Evolutionary conservation across 106 monocot species (phyloP).

Genomic region (Dendrobium officinale): DNA sequence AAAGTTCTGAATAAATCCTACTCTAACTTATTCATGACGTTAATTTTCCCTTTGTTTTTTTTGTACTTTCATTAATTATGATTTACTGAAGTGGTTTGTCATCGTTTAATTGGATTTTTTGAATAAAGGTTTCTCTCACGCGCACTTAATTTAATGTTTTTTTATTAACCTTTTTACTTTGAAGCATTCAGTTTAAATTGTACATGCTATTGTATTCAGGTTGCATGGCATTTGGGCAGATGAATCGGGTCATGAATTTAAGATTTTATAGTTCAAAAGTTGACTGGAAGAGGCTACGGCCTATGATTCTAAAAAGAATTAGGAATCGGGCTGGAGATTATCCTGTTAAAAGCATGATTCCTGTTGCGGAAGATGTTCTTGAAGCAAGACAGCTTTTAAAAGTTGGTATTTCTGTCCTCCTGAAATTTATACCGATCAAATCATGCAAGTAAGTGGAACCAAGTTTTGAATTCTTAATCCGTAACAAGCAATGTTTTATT

Average conservation of each 20-base stretch:
- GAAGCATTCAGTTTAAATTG: neutral
- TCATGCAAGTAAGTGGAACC: slow-evolving; percentile 67
- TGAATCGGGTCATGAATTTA: slow-evolving; percentile 6
- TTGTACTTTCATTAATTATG: neutral
- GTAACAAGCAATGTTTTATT: neutral
- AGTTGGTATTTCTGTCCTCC: slow-evolving; percentile 52
- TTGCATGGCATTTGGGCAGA: neutral
- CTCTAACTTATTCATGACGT: no score
- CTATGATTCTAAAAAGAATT: slow-evolving; percentile 92
- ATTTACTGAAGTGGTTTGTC: neutral
- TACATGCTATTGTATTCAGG: neutral
- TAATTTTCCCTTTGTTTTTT: no score
- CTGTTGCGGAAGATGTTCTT: slow-evolving; percentile 69
- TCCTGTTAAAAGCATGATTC: slow-evolving; percentile 66
- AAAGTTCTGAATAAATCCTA: no score
- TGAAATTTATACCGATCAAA: slow-evolving; percentile 53
- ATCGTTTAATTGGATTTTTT: neutral
- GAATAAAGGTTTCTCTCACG: neutral
- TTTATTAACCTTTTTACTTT: neutral
- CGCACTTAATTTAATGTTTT: neutral
- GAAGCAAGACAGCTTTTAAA: slow-evolving; percentile 41
- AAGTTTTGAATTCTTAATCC: slow-evolving; percentile 5
- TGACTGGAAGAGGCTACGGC: slow-evolving; percentile 69
- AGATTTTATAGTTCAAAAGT: slow-evolving; percentile 51
- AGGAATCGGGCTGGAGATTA: slow-evolving; percentile 61